Percentiles rank a stretch among this genome's conserved stretches.
Evolutionary conservation across 768 basidiomycete species (phyloP).

Genomic region (Suillus ampliporus): DNA sequence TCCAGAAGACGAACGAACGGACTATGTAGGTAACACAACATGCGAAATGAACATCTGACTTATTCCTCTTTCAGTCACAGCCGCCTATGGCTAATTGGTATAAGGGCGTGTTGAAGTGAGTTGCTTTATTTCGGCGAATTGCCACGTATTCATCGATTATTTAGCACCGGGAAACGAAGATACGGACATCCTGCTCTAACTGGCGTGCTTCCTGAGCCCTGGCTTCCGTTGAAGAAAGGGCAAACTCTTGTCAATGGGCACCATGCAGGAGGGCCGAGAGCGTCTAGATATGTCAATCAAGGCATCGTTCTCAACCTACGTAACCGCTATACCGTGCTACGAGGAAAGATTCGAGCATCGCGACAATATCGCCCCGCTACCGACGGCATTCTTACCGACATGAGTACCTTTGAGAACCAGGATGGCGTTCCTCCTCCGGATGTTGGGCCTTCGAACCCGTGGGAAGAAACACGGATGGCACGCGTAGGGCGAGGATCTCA

Average conservation of each 20-base stretch:
- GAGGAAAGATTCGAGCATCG: constrained; percentile 35
- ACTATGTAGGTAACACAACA: constrained; percentile 62
- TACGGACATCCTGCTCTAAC: constrained; percentile 96
- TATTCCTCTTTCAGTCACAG: constrained; percentile 65
- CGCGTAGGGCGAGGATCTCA: constrained; percentile 24
- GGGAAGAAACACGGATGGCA: constrained; percentile 55
- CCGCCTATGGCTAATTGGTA: constrained; percentile 98
- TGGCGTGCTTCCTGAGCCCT: constrained; percentile 91
- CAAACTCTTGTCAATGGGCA: constrained; percentile 70
- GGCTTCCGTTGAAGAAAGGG: constrained; percentile 90
- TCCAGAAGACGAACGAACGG: constrained; percentile 90
- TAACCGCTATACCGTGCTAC: constrained; percentile 65
- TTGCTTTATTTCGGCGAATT: constrained; percentile 6
- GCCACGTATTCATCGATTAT: constrained; percentile 10
- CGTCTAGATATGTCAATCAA: constrained; percentile 51
- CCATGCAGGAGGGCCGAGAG: constrained; percentile 40
- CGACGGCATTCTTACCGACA: constrained; percentile 14
- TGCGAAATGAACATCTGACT: neutral
- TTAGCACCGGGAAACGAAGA: constrained; percentile 89
- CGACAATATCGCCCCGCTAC: constrained; percentile 15
- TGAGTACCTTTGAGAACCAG: constrained; percentile 12
- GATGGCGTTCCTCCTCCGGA: constrained; percentile 24
- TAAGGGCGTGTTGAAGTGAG: constrained; percentile 87
- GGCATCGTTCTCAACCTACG: constrained; percentile 85
- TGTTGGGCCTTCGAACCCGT: constrained; percentile 53